Conservation (phyloP, 1,284 basidiomycete genomes). For the Pterulicium gracile region DNA sequence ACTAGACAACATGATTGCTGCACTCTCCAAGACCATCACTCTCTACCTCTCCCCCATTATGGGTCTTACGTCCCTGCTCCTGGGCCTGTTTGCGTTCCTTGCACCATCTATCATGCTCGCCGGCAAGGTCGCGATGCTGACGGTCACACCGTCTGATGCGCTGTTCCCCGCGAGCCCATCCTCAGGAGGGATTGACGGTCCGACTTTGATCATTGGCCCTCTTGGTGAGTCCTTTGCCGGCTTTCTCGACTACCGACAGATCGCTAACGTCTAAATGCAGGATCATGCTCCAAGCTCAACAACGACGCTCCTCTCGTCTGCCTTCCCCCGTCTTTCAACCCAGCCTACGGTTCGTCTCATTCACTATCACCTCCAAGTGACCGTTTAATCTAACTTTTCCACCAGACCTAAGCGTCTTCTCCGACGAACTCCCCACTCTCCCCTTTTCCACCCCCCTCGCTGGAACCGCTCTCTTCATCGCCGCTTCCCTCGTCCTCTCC, state of each 20-base stretch:
- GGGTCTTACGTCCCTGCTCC: constrained; percentile 50
- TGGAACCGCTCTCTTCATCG: constrained; percentile 37
- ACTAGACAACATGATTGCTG: constrained; percentile 46
- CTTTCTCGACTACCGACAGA: constrained; percentile 5
- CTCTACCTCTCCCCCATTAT: constrained; percentile 62
- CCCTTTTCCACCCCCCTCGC: constrained; percentile 13
- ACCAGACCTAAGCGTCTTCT: constrained; percentile 53
- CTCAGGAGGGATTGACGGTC: constrained; percentile 45
- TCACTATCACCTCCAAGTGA: constrained; percentile 9
- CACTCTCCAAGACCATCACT: constrained; percentile 57
- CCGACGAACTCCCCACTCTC: constrained; percentile 41
- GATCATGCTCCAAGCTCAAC: constrained; percentile 52
- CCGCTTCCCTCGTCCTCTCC: constrained; percentile 47
- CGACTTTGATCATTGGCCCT: constrained; percentile 54
- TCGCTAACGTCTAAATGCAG: constrained; percentile 31
- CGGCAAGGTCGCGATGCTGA: constrained; percentile 51
- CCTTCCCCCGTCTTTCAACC: constrained; percentile 42
- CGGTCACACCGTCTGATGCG: constrained; percentile 45
- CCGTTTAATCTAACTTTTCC: neutral
- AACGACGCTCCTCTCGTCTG: constrained; percentile 43
- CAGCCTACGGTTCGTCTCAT: constrained; percentile 42
- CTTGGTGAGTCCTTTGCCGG: constrained; percentile 34
- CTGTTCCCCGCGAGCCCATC: constrained; percentile 31
- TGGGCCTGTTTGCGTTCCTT: constrained; percentile 54
- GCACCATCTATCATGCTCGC: constrained; percentile 52